Percentiles rank a stretch among this genome's conserved stretches.
These are phyloP conservation scores for Suillus lakei DNA, from an alignment of 768 basidiomycete genomes.

Conservation along the genomic window DNA sequence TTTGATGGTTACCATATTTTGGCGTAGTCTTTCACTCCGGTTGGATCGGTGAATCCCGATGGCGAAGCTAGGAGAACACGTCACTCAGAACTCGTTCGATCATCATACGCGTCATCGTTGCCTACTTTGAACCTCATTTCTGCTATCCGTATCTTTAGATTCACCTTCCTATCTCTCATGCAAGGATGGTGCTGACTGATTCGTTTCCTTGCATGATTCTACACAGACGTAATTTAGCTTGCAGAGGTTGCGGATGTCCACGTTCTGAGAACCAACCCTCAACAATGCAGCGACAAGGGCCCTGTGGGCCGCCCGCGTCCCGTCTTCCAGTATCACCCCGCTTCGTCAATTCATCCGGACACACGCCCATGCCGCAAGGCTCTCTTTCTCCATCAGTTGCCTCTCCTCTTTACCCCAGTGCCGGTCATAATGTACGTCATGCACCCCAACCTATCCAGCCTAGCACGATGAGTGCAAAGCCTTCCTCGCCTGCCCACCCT, in stretches of 20 bases:
- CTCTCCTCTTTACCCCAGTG: slow-evolving; percentile 36
- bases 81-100: not conserved
- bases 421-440: slow-evolving; percentile 28
- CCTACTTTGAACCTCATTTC: slow-evolving; percentile 36
- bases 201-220: slow-evolving; percentile 54
- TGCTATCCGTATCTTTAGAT: slow-evolving; percentile 2
- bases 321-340: slow-evolving; percentile 31
- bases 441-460: slow-evolving; percentile 26
- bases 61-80: not conserved
- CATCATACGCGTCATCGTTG: slow-evolving; percentile 22
- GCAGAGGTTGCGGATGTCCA: slow-evolving; percentile 78
- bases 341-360: slow-evolving; percentile 21
- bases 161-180: slow-evolving; percentile 16
- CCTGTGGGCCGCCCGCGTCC: slow-evolving; percentile 25
- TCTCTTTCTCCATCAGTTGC: slow-evolving; percentile 29
- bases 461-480: slow-evolving; percentile 32
- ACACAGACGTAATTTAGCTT: slow-evolving; percentile 73
- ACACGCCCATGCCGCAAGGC: not conserved
- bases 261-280: slow-evolving; percentile 44
- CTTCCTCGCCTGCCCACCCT: slow-evolving; percentile 56
- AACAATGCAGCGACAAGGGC: slow-evolving; percentile 35
- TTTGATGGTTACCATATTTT: not conserved
- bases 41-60: not conserved
- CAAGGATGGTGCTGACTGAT: slow-evolving; percentile 47
- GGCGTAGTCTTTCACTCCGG: not conserved